phyloP scores from a whole-genome alignment of 805 yeast species.

The Pichia cephalocereana region DNA sequence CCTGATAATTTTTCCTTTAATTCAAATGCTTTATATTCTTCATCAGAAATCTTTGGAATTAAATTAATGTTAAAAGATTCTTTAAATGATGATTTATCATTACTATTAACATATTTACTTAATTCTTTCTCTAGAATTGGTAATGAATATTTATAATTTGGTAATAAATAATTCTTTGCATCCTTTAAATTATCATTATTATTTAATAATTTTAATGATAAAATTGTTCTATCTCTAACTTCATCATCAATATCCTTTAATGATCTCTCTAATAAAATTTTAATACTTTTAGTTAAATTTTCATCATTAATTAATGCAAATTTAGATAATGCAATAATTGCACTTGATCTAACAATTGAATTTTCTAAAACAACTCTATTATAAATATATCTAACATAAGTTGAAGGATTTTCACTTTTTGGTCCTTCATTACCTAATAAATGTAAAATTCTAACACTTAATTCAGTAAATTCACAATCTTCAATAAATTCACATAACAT shows the following conservation, averaged over 20 bases:
- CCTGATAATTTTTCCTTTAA: slow-evolving; percentile 41
- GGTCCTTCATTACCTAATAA: slow-evolving; percentile 95
- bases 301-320: slow-evolving; percentile 75
- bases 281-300: slow-evolving; percentile 56
- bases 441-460: slow-evolving; percentile 87
- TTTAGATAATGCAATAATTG: slow-evolving; percentile 85
- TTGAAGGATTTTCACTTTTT: slow-evolving; percentile 70
- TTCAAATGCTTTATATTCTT: slow-evolving; percentile 59
- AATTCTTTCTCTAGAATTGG: slow-evolving; percentile 71
- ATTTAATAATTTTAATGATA: slow-evolving; percentile 62
- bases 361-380: slow-evolving; percentile 95
- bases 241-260: slow-evolving; percentile 89
- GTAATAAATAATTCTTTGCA: slow-evolving; percentile 48
- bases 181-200: slow-evolving; percentile 24
- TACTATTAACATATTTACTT: slow-evolving; percentile 52
- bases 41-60: slow-evolving; percentile 58
- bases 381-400: slow-evolving; percentile 91
- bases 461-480: slow-evolving; percentile 94
- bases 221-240: slow-evolving; percentile 94
- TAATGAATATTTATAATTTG: slow-evolving; percentile 63
- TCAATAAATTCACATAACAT: slow-evolving; percentile 94
- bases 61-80: slow-evolving; percentile 62
- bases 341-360: slow-evolving; percentile 91
- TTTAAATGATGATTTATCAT: slow-evolving; percentile 35
- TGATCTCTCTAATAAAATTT: slow-evolving; percentile 71